Conservation (phyloP, 345 rosid genomes). For the Aquilaria malaccensis region DNA sequence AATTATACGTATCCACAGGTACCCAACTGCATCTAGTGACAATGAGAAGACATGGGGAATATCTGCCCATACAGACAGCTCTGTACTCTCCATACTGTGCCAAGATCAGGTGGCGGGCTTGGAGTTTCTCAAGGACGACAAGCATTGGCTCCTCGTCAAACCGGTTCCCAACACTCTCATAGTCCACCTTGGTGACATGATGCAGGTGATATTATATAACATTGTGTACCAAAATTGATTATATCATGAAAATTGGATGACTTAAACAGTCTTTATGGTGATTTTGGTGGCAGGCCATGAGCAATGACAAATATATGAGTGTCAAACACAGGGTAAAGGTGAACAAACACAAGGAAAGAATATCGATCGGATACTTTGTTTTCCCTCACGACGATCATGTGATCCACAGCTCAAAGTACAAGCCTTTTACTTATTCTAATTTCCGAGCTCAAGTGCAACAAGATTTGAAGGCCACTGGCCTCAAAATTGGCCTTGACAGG, state of each 20-base stretch:
- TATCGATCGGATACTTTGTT: constrained; percentile 75
- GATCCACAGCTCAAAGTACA: constrained; percentile 56
- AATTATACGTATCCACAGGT: constrained; percentile 50
- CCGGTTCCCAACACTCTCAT: constrained; percentile 44
- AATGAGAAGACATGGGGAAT: constrained; percentile 32
- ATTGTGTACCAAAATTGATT: too few species aligned
- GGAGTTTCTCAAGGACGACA: constrained; percentile 50
- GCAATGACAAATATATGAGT: constrained; percentile 58
- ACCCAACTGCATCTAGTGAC: constrained; percentile 24
- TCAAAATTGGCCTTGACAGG: constrained; percentile 62
- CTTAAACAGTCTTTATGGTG: background rate
- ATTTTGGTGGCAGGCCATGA: constrained; percentile 44
- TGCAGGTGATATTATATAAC: constrained; percentile 40
- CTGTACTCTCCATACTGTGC: constrained; percentile 54
- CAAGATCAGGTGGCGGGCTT: constrained; percentile 63
- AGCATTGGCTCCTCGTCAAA: constrained; percentile 44
- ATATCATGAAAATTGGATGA: too few species aligned
- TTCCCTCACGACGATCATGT: constrained; percentile 51
- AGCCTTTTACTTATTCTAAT: constrained; percentile 58
- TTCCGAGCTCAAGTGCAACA: constrained; percentile 64
- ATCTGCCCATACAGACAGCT: constrained; percentile 77
- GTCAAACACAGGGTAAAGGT: constrained; percentile 56
- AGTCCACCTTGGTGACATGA: constrained; percentile 83
- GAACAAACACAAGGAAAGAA: constrained; percentile 37
- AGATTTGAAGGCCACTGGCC: constrained; percentile 50